Base-by-base conservation (phyloP, 495 filamentous ascomycete genomes). In the Halenospora varia region DNA sequence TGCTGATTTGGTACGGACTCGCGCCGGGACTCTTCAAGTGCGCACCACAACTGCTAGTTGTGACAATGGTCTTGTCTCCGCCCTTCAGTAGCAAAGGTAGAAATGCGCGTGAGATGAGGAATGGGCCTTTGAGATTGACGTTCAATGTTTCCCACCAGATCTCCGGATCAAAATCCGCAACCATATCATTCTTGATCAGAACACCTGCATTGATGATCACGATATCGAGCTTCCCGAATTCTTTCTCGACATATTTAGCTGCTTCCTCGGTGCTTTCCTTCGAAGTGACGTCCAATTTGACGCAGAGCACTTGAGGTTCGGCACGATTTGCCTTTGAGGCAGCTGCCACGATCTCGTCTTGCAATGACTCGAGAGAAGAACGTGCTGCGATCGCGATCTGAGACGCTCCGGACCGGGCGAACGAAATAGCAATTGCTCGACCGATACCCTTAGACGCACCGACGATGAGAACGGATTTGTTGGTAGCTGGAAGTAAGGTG, bases 181-280 rank as follows among this genome's bases (percentile, higher is more conserved):
- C 77, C 2, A 57, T 55, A 1, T 56, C 52, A 1, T 55, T 59
- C 17, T 52, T 46, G 72, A 46, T 24, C 75, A 80, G 78, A 2
- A 65, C 57, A 0, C 82, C 83, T 1, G 82, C 81, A 54, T 85
- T 87, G 60, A 84, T 84, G 18, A 85, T 75, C 17, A 87, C 64
- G 0, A 85, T 73, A 51, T 87, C 82, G 39, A 86, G 71, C 4
- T 70, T 55, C 1, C 75, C 74, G 26, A 61, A 68, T 10, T 64
- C 63, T 10, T 68, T 22, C 29, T 69, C 59, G 11, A 79, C 59
- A 1, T 60, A 56, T 9, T 66, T 55, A 2, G 67, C 67, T 23
- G 77, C 78, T 17, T 51, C 53, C 17, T 67, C 58, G 25, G 77
- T 76, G 20, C 69, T 74, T 25, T 42, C 53, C 29, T 77, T 66